phyloP scores from a whole-genome alignment of 176 grass and related monocot species.

The Oryza glaberrima region DNA sequence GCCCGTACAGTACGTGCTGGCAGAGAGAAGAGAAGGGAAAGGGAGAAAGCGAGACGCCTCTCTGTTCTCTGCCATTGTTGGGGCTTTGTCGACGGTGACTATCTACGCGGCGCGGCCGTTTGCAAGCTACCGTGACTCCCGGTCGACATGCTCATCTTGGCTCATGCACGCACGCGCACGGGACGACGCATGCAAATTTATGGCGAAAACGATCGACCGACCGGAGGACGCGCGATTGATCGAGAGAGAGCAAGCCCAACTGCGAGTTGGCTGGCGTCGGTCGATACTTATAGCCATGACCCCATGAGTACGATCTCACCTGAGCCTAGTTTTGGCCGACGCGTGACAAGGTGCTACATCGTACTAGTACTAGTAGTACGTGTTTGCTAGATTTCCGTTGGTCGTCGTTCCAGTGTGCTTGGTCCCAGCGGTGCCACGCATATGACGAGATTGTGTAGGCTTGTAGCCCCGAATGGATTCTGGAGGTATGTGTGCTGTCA shows the following conservation, averaged over 20 bases:
- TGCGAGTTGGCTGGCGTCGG: neutral
- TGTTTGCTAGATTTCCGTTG: neutral
- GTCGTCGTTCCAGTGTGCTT: neutral
- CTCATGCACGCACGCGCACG: neutral
- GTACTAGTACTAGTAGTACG: no score
- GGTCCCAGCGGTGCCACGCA: neutral
- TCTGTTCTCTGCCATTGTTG: neutral
- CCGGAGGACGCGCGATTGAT: neutral
- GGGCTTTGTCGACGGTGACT: neutral
- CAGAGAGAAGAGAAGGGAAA: neutral
- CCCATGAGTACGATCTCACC: no score
- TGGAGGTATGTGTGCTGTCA: no score
- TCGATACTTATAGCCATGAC: neutral
- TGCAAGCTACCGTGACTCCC: neutral
- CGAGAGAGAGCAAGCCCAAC: neutral
- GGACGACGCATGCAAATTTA: neutral
- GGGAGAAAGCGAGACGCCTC: neutral
- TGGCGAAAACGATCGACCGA: neutral
- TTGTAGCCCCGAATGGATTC: neutral
- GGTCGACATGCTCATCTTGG: neutral
- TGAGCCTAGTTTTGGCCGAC: no score
- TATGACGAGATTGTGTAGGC: neutral
- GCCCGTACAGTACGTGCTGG: no score
- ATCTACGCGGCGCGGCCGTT: neutral
- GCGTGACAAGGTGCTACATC: no score